Base-by-base conservation (phyloP, 2,329 filamentous ascomycete genomes). In the Proliferodiscus dingleyae region DNA sequence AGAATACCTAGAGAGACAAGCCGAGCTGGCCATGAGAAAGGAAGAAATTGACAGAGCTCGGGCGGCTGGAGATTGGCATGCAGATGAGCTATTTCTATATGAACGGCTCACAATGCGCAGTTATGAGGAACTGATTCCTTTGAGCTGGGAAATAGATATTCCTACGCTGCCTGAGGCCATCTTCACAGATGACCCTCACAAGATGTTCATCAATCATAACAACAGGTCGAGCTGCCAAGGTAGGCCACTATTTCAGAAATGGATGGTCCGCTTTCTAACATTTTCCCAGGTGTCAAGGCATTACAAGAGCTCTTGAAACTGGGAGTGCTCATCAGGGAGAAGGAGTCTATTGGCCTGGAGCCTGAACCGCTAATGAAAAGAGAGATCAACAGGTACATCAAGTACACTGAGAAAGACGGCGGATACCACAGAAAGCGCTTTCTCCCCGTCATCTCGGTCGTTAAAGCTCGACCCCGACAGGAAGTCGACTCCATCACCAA, bases 391-490 rank as follows among this genome's bases (percentile, higher is more conserved):
- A 46, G 49, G 38, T 65, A 64, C 34, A 59, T 63, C 19, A 61
- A 54, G 41, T 65, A 61, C 62, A 53, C 62, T 16, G 59, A 65
- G 29, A 52, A 43, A n/a, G 63, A 65, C 49, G 64, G 62, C 6
- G 60, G 56, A 4, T 64, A 55, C 29, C 8, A 43, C 13, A 56
- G 54, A 19, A 52, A 50, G 30, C 55, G 56, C 16, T 61, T 61
- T 49, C 50, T 63, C 19, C 64, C 64, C 10, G 54, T 63, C 38
- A 45, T 61, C 19, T 46, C 43, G 16, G 41, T 60, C 9, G 50
- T 60, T 42, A 44, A 49, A 23, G 52, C 49, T 13, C 34, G 40
- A 2, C 48, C 55, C 10, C 39, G 43, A 8, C 46, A 63, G 36
- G 37, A 47, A 9, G 51, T 49, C 10, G 48, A 49, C n/a, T 29